phyloP scores from a whole-genome alignment of 768 basidiomycete species.

The Pleurotus citrinopileatus region DNA sequence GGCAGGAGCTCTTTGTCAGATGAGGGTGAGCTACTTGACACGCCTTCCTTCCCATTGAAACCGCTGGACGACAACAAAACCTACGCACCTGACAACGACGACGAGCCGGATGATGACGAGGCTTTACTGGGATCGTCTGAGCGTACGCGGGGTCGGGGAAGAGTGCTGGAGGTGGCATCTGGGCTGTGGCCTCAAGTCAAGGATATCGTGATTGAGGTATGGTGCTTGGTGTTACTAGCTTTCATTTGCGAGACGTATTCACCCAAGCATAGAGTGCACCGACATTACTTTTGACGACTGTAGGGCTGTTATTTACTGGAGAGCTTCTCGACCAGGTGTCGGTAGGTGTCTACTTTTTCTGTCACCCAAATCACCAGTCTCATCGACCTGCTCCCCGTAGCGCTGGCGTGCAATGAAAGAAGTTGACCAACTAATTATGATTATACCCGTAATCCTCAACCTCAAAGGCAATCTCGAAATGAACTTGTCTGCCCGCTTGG shows the following conservation, averaged over 20 bases:
- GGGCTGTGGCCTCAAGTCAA: slow-evolving; percentile 53
- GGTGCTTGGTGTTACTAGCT: slow-evolving; percentile 16
- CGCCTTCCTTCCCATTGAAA: slow-evolving; percentile 7
- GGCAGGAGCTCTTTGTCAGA: not conserved
- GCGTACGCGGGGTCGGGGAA: slow-evolving; percentile 23
- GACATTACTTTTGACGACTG: slow-evolving; percentile 77
- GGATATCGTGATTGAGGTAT: slow-evolving; percentile 70
- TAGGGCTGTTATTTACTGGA: slow-evolving; percentile 88
- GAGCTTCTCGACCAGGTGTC: slow-evolving; percentile 86
- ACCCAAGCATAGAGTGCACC: slow-evolving; percentile 66
- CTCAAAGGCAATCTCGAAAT: slow-evolving; percentile 99
- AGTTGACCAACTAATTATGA: slow-evolving; percentile 94
- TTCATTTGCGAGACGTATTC: not conserved
- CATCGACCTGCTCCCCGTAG: slow-evolving; percentile 32
- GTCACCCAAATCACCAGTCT: not conserved
- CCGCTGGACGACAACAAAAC: slow-evolving; percentile 9
- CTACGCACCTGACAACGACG: slow-evolving; percentile 16
- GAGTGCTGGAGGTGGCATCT: not conserved
- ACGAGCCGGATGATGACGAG: slow-evolving; percentile 25
- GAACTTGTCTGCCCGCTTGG: slow-evolving; percentile 95
- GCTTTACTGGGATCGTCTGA: slow-evolving; percentile 41
- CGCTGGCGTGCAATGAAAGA: slow-evolving; percentile 86
- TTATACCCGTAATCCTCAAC: slow-evolving; percentile 91
- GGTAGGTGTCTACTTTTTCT: too few species aligned
- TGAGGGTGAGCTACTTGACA: not conserved